Base-by-base conservation (phyloP, 2,329 filamentous ascomycete genomes). In the Cladophialophora chaetospira region DNA sequence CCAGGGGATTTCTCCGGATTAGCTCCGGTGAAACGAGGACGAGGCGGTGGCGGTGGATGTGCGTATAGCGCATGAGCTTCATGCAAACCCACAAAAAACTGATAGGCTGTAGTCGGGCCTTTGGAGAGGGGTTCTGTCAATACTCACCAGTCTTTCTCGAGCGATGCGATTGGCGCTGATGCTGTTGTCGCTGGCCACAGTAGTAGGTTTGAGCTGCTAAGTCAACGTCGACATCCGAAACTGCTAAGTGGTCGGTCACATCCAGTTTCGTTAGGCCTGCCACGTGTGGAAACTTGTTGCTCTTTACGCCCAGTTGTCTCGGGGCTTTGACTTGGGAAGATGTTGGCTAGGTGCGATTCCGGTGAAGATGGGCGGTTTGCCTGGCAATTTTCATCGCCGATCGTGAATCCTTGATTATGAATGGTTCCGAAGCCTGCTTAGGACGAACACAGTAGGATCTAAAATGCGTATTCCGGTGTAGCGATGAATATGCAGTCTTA, bases 391-490 rank as follows among this genome's bases (percentile, higher is more conserved):
- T n/a, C 29, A 38, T 48, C 45, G 46, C 31, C 46, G 46, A 49
- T 49, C 46, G 6, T 13, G 10, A 1, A 11, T 19, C 11, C 8
- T 10, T 38, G 46, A 49, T 26, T 15, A 49, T 36, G 46, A 38
- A 10, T 26, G 46, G 35, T n/a, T 36, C 17, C 46, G 19, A 35
- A 10, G 31, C 23, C 46, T 23, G 17, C 5, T 26, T 33, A 33
- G 21, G 46, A 49, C 46, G 10, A 35, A 35, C 15, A n/a, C 17
- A 40, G 46, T 36, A 49, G 46, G 46, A 49, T 49, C 31, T 35
- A 38, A 19, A 21, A 36, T 35, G 46, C 46, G 21, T 35, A 28
- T 21, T 49, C 25, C 28, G 21, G 46, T 23, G 28, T 36, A 49
- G 46, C 19, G 40, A 49, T 49, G 29, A 25, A 33, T 21, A 49